Evolutionary conservation across 768 basidiomycete species (phyloP).

Genomic region (Podaxis pistillaris): DNA sequence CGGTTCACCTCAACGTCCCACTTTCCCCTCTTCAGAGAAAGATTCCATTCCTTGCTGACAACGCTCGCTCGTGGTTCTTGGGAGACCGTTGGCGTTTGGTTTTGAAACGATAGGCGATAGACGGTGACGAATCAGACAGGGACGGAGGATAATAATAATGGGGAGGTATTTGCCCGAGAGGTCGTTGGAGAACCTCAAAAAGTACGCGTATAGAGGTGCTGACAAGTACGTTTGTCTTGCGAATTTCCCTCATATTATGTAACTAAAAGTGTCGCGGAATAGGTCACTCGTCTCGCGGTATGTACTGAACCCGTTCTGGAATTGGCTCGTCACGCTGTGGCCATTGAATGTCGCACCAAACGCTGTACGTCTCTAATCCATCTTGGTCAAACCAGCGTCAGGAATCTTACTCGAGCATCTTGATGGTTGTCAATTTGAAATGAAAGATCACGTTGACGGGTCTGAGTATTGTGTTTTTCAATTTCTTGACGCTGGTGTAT

Average conservation of each 20-base stretch:
- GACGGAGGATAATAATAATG: not conserved
- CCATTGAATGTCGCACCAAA: conserved; percentile 86
- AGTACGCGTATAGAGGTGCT: conserved; percentile 77
- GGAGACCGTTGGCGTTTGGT: not conserved
- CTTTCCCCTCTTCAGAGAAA: not conserved
- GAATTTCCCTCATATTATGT: conserved; percentile 9
- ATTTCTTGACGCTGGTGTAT: conserved; percentile 79
- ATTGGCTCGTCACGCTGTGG: conserved; percentile 87
- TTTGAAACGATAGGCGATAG: not conserved
- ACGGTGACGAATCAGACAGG: not conserved
- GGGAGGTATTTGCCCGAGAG: conserved; percentile 4
- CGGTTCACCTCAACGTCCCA: not conserved
- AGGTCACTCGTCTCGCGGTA: conserved; percentile 69
- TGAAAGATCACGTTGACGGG: conserved; percentile 86
- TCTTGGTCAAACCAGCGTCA: not conserved
- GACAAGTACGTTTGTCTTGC: conserved; percentile 60
- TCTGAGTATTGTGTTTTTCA: conserved; percentile 74
- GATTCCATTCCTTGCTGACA: not conserved
- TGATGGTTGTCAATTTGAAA: not conserved
- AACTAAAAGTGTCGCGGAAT: not conserved
- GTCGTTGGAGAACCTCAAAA: conserved; percentile 65
- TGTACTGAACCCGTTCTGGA: conserved; percentile 86
- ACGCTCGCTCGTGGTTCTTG: not conserved
- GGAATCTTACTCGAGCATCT: not conserved
- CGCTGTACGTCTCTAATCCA: conserved; percentile 51